Evolutionary conservation across 352 stramenopile genomes (phyloP).

Genomic region (Pythium sukuiense): DNA sequence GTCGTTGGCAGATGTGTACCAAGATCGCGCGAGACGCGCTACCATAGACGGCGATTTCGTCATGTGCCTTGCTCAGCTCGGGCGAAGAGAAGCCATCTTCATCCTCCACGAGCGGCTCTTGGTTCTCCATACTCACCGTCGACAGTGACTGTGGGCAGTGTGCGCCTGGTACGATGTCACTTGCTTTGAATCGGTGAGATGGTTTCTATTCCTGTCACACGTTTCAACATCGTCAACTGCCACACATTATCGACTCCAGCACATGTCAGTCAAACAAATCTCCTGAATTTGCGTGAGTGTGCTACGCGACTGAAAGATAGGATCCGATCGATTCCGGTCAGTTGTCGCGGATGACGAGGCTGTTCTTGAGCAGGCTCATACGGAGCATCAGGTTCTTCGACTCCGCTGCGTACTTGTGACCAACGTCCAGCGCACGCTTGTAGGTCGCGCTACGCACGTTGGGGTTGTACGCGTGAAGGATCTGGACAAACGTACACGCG

Average conservation of each 20-base stretch:
- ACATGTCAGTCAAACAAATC: neutral
- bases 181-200: neutral
- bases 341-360: conserved; percentile 73
- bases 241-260: neutral
- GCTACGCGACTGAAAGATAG: neutral
- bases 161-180: neutral
- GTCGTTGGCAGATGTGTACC: conserved; percentile 58
- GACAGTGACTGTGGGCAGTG: neutral
- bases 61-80: conserved; percentile 46
- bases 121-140: neutral
- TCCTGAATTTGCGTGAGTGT: conserved; percentile 4
- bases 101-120: neutral
- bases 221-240: conserved; percentile 1
- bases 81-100: conserved; percentile 19
- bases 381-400: conserved; percentile 80
- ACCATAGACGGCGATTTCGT: conserved; percentile 49
- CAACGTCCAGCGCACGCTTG: conserved; percentile 77
- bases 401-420: conserved; percentile 77
- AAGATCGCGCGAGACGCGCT: conserved; percentile 64
- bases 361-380: conserved; percentile 88
- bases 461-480: conserved; percentile 77
- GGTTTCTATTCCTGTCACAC: neutral
- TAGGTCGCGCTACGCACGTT: conserved; percentile 81
- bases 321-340: neutral
- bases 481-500: conserved; percentile 29